phyloP scores from a whole-genome alignment of 2,329 filamentous ascomycete genomes.

The Pseudocercospora eumusae region DNA sequence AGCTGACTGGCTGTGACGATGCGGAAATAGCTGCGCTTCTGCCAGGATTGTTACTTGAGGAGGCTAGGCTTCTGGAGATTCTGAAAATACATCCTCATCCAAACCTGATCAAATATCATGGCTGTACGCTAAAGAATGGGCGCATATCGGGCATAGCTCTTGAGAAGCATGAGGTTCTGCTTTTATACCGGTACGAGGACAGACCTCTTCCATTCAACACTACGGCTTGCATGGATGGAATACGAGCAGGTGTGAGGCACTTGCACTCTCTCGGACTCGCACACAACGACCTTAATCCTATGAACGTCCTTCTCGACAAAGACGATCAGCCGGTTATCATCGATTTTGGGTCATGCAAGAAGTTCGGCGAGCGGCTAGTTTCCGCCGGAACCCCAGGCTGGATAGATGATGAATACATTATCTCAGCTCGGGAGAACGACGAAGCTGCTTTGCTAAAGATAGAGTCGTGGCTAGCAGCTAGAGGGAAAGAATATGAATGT shows the following conservation, averaged over 20 bases:
- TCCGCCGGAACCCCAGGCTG: slow-evolving; percentile 17
- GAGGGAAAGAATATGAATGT: too few relatives aligned
- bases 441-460: slow-evolving; percentile 16
- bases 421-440: slow-evolving; percentile 12
- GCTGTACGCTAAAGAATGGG: slow-evolving; percentile 1
- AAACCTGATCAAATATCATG: slow-evolving; percentile 5
- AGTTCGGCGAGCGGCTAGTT: slow-evolving; percentile 14
- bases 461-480: too few relatives aligned
- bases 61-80: slow-evolving; percentile 10
- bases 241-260: slow-evolving; percentile 12
- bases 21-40: slow-evolving; percentile 4
- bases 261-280: slow-evolving; percentile 14
- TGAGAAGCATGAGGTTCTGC: not conserved
- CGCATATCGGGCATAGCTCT: not conserved
- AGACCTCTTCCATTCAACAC: slow-evolving; percentile 5
- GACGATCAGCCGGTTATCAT: slow-evolving; percentile 8
- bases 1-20: slow-evolving; percentile 1
- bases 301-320: slow-evolving; percentile 9
- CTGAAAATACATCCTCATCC: slow-evolving; percentile 4
- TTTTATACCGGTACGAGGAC: slow-evolving; percentile 11
- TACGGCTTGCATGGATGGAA: slow-evolving; percentile 4
- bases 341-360: slow-evolving; percentile 14
- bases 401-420: slow-evolving; percentile 17
- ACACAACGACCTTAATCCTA: slow-evolving; percentile 12
- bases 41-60: slow-evolving; percentile 13